Percentiles rank a stretch among this genome's conserved stretches.
Evolutionary conservation across 176 grass and related monocot genomes (phyloP).

Genomic region (Oropetium thomaeum): DNA sequence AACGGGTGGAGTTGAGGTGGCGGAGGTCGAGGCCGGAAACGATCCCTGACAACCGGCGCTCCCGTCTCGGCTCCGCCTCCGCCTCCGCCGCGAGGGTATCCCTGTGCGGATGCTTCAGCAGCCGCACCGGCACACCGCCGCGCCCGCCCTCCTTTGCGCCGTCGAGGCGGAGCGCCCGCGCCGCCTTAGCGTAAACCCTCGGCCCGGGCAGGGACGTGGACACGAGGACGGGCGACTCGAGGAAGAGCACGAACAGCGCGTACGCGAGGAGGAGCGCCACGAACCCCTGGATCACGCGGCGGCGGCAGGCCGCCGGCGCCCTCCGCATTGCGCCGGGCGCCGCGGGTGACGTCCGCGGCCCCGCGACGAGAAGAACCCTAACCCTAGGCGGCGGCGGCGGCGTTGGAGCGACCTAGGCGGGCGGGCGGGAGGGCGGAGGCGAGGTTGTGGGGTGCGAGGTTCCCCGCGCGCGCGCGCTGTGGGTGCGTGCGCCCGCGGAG

Average conservation of each 20-base stretch:
- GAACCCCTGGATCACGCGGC: slow-evolving; percentile 46
- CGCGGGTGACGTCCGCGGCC: neutral
- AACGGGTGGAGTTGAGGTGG: slow-evolving; percentile 49
- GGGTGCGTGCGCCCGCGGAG: slow-evolving; percentile 20
- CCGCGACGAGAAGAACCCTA: slow-evolving; percentile 32
- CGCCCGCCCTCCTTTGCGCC: neutral
- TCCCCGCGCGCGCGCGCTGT: neutral
- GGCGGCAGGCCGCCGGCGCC: slow-evolving; percentile 34
- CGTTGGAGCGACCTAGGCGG: neutral
- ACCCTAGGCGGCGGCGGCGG: slow-evolving; percentile 36
- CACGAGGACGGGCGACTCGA: slow-evolving; percentile 58
- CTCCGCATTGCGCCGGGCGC: slow-evolving; percentile 54
- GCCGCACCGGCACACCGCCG: slow-evolving; percentile 28
- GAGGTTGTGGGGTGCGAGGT: neutral
- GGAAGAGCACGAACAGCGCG: slow-evolving; percentile 40
- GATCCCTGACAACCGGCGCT: slow-evolving; percentile 21
- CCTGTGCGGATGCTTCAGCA: slow-evolving; percentile 31
- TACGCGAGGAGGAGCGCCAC: slow-evolving; percentile 44
- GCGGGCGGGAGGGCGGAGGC: neutral
- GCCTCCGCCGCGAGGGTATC: slow-evolving; percentile 33
- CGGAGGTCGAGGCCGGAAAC: slow-evolving; percentile 65
- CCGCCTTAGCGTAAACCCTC: neutral
- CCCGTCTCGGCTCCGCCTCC: neutral
- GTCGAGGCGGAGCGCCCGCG: slow-evolving; percentile 32
- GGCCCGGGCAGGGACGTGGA: slow-evolving; percentile 11